phyloP scores from a whole-genome alignment of 345 rosid species.

The Corchorus capsularis region DNA sequence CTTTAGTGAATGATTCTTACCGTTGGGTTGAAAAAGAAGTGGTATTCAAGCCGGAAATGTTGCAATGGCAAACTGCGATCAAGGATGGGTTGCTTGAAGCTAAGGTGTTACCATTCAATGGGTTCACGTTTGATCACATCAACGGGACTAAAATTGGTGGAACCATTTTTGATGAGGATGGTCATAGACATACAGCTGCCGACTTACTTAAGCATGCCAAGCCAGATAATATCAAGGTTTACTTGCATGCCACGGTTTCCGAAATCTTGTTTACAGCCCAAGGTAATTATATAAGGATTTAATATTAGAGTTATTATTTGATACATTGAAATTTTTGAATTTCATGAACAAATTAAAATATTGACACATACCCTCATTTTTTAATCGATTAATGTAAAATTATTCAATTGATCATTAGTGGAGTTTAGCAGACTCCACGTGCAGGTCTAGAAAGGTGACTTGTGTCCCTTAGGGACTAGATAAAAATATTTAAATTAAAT shows the following conservation, averaged over 20 bases:
- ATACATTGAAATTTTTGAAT: too few species aligned
- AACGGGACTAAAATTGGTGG: slow-evolving; percentile 77
- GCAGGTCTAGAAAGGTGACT: too few species aligned
- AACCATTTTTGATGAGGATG: slow-evolving; percentile 59
- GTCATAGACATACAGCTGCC: slow-evolving; percentile 81
- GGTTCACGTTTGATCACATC: slow-evolving; percentile 64
- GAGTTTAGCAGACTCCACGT: too few species aligned
- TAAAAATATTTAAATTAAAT: too few species aligned
- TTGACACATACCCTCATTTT: too few species aligned
- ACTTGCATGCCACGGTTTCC: slow-evolving; percentile 66
- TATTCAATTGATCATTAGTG: too few species aligned
- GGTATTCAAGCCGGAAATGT: slow-evolving; percentile 45
- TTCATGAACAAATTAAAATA: too few species aligned
- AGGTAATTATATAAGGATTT: slow-evolving; percentile 23
- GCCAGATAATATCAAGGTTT: slow-evolving; percentile 42
- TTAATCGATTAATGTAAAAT: too few species aligned
- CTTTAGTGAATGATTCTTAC: slow-evolving; percentile 55
- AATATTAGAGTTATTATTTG: too few species aligned
- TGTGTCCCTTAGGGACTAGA: too few species aligned
- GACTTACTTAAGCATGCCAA: slow-evolving; percentile 71
- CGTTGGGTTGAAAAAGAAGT: slow-evolving; percentile 76
- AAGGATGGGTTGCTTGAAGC: slow-evolving; percentile 70
- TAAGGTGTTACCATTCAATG: slow-evolving; percentile 63
- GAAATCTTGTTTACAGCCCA: slow-evolving; percentile 48
- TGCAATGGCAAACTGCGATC: slow-evolving; percentile 79